These are phyloP conservation scores for Trichophyton verrucosum DNA, from an alignment of 2,329 filamentous ascomycete species.

Conservation along the genomic window DNA sequence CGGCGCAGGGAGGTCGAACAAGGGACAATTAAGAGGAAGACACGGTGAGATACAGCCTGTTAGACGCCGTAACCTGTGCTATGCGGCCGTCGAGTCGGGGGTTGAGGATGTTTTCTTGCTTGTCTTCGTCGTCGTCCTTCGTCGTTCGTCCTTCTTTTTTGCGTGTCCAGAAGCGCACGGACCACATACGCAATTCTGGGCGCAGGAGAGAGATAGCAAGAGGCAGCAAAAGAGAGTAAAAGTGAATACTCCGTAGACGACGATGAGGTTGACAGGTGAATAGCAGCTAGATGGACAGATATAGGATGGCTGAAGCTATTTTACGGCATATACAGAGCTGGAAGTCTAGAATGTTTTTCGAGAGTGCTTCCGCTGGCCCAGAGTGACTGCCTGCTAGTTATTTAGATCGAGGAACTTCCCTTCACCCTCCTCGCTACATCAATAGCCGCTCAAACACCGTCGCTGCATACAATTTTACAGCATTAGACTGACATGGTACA, in stretches of 20 bases:
- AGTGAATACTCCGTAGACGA: background rate
- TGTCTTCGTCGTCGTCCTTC: background rate
- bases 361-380: background rate
- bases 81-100: too few species aligned
- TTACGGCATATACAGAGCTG: too few species aligned
- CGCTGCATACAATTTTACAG: background rate
- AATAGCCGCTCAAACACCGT: background rate
- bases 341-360: too few species aligned
- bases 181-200: background rate
- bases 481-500: background rate
- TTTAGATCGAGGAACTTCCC: background rate
- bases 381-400: background rate
- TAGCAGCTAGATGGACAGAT: too few species aligned
- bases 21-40: background rate
- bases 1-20: conserved; percentile 9
- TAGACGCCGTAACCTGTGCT: too few species aligned
- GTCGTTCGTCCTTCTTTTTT: background rate
- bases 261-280: background rate
- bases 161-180: background rate
- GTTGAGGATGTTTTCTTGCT: background rate
- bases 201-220: background rate
- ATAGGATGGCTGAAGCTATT: too few species aligned
- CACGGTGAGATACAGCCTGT: background rate
- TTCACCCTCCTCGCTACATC: too few species aligned
- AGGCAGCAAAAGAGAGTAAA: background rate